phyloP scores from a whole-genome alignment of 768 basidiomycete genomes.

The Mycena epipterygia region DNA sequence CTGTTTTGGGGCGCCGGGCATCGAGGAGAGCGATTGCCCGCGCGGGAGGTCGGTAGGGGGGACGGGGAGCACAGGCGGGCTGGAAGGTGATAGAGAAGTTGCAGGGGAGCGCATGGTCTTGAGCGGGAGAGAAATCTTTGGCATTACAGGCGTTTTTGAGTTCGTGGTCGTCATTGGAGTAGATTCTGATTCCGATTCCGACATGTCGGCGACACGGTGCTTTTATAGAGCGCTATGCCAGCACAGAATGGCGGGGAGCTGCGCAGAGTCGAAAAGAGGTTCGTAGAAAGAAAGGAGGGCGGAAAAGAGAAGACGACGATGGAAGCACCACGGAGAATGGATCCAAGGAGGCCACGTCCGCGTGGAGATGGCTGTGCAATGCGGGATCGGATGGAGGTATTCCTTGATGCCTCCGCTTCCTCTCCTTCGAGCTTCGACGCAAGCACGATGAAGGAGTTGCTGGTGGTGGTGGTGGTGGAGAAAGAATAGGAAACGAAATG shows the following conservation, averaged over 20 bases:
- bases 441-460: not conserved
- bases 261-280: not conserved
- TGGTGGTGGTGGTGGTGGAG: constrained; percentile 11
- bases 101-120: constrained; percentile 26
- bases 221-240: constrained; percentile 17
- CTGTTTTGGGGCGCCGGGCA: not conserved
- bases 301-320: constrained; percentile 21
- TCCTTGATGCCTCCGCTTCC: constrained; percentile 13
- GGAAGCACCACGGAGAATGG: constrained; percentile 1
- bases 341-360: constrained; percentile 22
- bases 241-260: constrained; percentile 21
- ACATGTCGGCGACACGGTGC: constrained; percentile 17
- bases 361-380: constrained; percentile 26
- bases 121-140: constrained; percentile 31
- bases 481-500: not conserved
- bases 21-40: constrained; percentile 28
- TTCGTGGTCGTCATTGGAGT: constrained; percentile 12
- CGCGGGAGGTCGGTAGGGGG: constrained; percentile 22
- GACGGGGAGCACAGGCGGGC: constrained; percentile 25
- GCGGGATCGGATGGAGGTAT: constrained; percentile 21
- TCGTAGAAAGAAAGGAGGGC: constrained; percentile 1
- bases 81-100: constrained; percentile 25
- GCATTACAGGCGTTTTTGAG: constrained; percentile 26
- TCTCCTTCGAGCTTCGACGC: not conserved
- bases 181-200: constrained; percentile 19